A percentile compares a stretch with the other conserved stretches of the same genome.
Evolutionary conservation across 2,329 filamentous ascomycete genomes (phyloP).

Genomic region (Trichoderma sp.): DNA sequence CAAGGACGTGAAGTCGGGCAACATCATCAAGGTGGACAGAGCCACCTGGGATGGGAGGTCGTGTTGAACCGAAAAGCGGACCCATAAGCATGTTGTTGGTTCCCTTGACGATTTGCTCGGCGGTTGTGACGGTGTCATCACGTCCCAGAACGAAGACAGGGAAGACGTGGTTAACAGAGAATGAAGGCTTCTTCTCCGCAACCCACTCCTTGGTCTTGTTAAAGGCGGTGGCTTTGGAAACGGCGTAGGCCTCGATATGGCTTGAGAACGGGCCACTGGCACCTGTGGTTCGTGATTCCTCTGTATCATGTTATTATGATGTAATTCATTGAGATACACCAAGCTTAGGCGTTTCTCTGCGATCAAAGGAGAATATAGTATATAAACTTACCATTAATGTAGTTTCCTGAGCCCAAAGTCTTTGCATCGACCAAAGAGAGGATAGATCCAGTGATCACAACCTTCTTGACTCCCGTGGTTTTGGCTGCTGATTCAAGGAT

Average conservation of each 20-base stretch:
- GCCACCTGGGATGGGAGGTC: constrained; percentile 28
- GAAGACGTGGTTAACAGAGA: constrained; percentile 37
- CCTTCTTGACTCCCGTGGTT: constrained; percentile 34
- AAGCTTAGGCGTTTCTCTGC: neutral
- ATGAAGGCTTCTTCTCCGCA: constrained; percentile 32
- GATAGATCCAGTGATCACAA: constrained; percentile 44
- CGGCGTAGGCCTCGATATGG: constrained; percentile 36
- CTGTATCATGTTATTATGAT: neutral
- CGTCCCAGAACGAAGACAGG: constrained; percentile 38
- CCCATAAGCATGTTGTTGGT: constrained; percentile 38
- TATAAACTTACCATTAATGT: constrained; percentile 6
- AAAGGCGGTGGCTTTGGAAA: constrained; percentile 37
- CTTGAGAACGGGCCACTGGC: constrained; percentile 29
- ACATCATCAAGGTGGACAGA: constrained; percentile 22
- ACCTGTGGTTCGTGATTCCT: neutral
- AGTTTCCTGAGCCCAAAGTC: neutral
- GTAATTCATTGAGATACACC: neutral
- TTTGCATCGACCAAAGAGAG: constrained; percentile 23
- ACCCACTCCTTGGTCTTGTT: constrained; percentile 36
- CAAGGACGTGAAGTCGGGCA: constrained; percentile 20
- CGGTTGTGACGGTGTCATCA: constrained; percentile 31
- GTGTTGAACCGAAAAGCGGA: constrained; percentile 33
- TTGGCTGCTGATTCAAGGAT: constrained; percentile 39
- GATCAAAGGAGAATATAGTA: neutral
- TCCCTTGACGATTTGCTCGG: constrained; percentile 25